Evolutionary conservation across 2,329 filamentous ascomycete species (phyloP).

Genomic region (Alternaria consortialis): DNA sequence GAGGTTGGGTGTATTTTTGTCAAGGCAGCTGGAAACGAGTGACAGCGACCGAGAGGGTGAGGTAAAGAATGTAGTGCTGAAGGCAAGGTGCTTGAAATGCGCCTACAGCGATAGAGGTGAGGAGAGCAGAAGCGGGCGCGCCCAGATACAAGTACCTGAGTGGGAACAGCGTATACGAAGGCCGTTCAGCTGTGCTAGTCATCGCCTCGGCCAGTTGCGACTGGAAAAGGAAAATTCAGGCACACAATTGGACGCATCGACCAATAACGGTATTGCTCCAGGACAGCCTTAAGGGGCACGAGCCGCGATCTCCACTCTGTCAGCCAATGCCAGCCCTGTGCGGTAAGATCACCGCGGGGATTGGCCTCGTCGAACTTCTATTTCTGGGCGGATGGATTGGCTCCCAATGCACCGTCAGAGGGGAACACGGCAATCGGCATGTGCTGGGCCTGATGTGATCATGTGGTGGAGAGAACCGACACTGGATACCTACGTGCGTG

Average conservation of each 20-base stretch:
- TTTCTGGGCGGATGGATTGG: slow-evolving; percentile 38
- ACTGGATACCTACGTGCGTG: not conserved
- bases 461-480: not conserved
- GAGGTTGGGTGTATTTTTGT: not conserved
- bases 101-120: slow-evolving; percentile 37
- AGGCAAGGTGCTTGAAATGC: slow-evolving; percentile 37
- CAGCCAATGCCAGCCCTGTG: slow-evolving; percentile 33
- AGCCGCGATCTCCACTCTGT: slow-evolving; percentile 39
- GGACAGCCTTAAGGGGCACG: slow-evolving; percentile 27
- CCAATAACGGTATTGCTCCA: slow-evolving; percentile 26
- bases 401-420: slow-evolving; percentile 7
- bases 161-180: slow-evolving; percentile 18
- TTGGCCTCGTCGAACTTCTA: slow-evolving; percentile 29
- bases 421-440: slow-evolving; percentile 21
- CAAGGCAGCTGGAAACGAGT: slow-evolving; percentile 36
- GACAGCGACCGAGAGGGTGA: slow-evolving; percentile 32
- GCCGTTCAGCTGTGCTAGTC: slow-evolving; percentile 25
- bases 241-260: slow-evolving; percentile 13
- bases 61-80: slow-evolving; percentile 29
- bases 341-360: slow-evolving; percentile 35
- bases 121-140: slow-evolving; percentile 22
- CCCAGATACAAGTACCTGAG: slow-evolving; percentile 31
- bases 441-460: slow-evolving; percentile 10
- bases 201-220: slow-evolving; percentile 13
- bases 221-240: slow-evolving; percentile 22